Evolutionary conservation across 2,329 filamentous ascomycete species (phyloP), one percentile per base, ranked within the genome.

Genomic region (Alternaria angustiovoidea): DNA sequence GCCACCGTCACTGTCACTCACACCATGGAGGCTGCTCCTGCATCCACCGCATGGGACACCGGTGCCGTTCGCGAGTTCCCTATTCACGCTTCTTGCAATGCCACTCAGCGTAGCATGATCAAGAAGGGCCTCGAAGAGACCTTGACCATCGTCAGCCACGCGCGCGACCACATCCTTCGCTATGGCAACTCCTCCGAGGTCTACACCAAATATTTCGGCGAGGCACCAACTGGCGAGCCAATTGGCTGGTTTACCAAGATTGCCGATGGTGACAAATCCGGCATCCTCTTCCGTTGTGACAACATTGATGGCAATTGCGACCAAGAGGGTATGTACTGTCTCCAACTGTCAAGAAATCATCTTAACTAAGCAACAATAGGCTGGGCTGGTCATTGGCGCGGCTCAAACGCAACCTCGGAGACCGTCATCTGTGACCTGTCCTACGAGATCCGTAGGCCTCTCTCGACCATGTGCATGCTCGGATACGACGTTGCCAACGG

Each of bases 381-480:
- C 52, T 91, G 85, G 84, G 89, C 82, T 46, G 89, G 89, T 34
- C 89, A 91, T 80, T 90, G 86, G 86, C 86, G 89, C 55, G 89
- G 89, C 43, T 70, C 75, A 26, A 91, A 91, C 62, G 88, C 84
- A 2, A 87, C 88, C 3, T 77, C 82, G 1, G 88, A 91, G 76
- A 91, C 89, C 2, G 89, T 91, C 65, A 91, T 91, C 75, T 91
- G 89, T 77, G 82, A 84, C 5, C 80, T 86, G 2, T 90, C 88
- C 2, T 91, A 87, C 75, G 61, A 67, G 38, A 82, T 82, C 47
- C 86, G 89, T 49, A 84, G 82, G 36, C 83, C 82, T 20, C 83
- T 91, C 7, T 80, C 84, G 51, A 82, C 83, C 30, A 81, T 91
- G 70, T 91, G 89, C 75, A 83, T 82, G 26, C 79, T 84, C 18